A percentile compares a stretch with the other conserved stretches of the same genome.
phyloP scores from a whole-genome alignment of 1,139 yeast species.

The Yamadazyma dushanensis region DNA sequence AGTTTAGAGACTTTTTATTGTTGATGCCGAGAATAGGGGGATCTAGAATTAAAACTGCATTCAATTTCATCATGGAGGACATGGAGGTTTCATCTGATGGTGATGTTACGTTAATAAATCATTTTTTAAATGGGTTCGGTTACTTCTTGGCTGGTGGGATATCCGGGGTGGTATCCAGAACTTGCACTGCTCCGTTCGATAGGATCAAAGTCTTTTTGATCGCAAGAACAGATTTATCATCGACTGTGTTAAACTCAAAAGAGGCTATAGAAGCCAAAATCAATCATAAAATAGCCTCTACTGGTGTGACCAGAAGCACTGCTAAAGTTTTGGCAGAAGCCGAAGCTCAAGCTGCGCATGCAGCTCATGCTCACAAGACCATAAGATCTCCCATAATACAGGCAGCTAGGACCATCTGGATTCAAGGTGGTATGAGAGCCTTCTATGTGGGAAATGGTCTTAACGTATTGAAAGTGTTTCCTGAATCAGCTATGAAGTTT shows the following conservation, averaged over 20 bases:
- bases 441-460: conserved; percentile 96
- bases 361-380: conserved; percentile 26
- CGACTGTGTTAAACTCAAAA: conserved; percentile 64
- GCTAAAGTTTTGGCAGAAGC: conserved; percentile 38
- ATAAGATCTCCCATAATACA: conserved; percentile 69
- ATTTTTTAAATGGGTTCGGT: conserved; percentile 80
- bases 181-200: conserved; percentile 97
- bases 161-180: conserved; percentile 95
- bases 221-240: conserved; percentile 82
- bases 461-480: conserved; percentile 90
- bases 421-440: conserved; percentile 82
- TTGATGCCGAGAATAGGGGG: conserved; percentile 78
- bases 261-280: conserved; percentile 47
- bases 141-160: conserved; percentile 92
- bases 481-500: conserved; percentile 96
- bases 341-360: conserved; percentile 19
- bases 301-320: conserved; percentile 22
- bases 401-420: conserved; percentile 81
- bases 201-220: conserved; percentile 89
- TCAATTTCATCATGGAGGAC: conserved; percentile 76
- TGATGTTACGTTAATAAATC: conserved; percentile 81
- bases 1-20: conserved; percentile 79
- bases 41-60: conserved; percentile 77
- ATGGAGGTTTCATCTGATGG: conserved; percentile 84
- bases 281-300: conserved; percentile 18